These are phyloP conservation scores for Rutstroemia sp. DNA, from an alignment of 2,329 filamentous ascomycete species.

Conservation along the genomic window DNA sequence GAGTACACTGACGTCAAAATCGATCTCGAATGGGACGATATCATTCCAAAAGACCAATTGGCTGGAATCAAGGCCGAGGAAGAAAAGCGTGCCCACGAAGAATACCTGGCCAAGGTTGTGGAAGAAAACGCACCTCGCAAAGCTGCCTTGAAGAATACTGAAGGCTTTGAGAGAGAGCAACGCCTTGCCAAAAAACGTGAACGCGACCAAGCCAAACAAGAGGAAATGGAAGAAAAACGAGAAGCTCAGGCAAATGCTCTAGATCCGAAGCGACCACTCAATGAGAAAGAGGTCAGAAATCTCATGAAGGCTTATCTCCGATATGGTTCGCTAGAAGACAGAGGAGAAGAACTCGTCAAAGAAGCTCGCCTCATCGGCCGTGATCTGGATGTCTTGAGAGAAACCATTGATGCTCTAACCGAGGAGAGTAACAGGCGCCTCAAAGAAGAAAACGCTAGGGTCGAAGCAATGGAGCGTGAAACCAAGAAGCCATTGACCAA, in stretches of 20 bases:
- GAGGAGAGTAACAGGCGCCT: constrained; percentile 65
- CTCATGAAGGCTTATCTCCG: constrained; percentile 86
- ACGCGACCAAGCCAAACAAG: constrained; percentile 59
- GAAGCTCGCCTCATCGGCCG: constrained; percentile 80
- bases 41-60: constrained; percentile 89
- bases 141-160: constrained; percentile 51
- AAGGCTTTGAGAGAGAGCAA: constrained; percentile 56
- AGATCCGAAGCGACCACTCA: constrained; percentile 84
- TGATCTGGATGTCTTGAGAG: constrained; percentile 71
- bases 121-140: constrained; percentile 80
- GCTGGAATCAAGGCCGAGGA: constrained; percentile 86
- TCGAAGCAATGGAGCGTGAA: constrained; percentile 58
- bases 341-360: constrained; percentile 76
- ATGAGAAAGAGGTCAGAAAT: constrained; percentile 87
- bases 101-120: constrained; percentile 73
- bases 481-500: constrained; percentile 79
- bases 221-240: constrained; percentile 54
- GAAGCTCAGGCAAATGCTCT: constrained; percentile 67
- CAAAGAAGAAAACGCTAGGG: constrained; percentile 61
- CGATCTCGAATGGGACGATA: constrained; percentile 95
- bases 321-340: constrained; percentile 84
- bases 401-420: constrained; percentile 61
- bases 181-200: constrained; percentile 59
- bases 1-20: constrained; percentile 98
- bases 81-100: constrained; percentile 73